Percentiles rank a stretch among this genome's conserved stretches.
These are phyloP conservation scores for Pseudofabraea citricarpa DNA, from an alignment of 2,329 filamentous ascomycete genomes.

Conservation along the genomic window DNA sequence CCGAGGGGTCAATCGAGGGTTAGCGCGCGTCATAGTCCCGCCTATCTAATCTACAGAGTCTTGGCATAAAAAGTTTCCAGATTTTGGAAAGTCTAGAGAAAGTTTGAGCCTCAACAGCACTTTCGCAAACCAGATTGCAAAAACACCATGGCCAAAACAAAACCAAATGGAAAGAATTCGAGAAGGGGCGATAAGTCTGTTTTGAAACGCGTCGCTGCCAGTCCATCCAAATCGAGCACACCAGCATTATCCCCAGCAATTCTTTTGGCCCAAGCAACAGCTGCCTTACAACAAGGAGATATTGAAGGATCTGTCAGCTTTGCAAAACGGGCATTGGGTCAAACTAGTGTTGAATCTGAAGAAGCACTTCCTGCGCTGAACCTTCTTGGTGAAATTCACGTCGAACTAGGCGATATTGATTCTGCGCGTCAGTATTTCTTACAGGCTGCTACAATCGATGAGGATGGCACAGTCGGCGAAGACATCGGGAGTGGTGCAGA, in stretches of 20 bases:
- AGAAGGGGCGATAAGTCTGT: conserved; percentile 22
- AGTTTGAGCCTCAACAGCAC: too few species aligned
- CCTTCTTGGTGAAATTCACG: conserved; percentile 30
- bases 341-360: conserved; percentile 17
- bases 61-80: background rate
- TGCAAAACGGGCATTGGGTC: conserved; percentile 22
- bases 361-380: conserved; percentile 27
- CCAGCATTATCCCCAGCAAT: conserved; percentile 16
- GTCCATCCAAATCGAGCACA: conserved; percentile 18
- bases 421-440: conserved; percentile 68
- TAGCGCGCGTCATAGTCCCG: too few species aligned
- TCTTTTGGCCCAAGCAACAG: conserved; percentile 24
- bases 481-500: conserved; percentile 77
- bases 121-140: too few species aligned
- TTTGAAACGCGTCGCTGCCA: conserved; percentile 21
- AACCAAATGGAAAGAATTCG: conserved; percentile 25
- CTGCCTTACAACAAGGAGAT: conserved; percentile 26
- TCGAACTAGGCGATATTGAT: conserved; percentile 60
- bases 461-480: conserved; percentile 66
- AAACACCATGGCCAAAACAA: conserved; percentile 30
- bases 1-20: too few species aligned
- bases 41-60: background rate
- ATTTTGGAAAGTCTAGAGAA: too few species aligned
- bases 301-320: conserved; percentile 22
- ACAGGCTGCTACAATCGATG: conserved; percentile 70